A percentile compares a stretch with the other conserved stretches of the same genome.
These are phyloP conservation scores for Cercospora brassicicola DNA, from an alignment of 2,329 filamentous ascomycete species.

Conservation along the genomic window DNA sequence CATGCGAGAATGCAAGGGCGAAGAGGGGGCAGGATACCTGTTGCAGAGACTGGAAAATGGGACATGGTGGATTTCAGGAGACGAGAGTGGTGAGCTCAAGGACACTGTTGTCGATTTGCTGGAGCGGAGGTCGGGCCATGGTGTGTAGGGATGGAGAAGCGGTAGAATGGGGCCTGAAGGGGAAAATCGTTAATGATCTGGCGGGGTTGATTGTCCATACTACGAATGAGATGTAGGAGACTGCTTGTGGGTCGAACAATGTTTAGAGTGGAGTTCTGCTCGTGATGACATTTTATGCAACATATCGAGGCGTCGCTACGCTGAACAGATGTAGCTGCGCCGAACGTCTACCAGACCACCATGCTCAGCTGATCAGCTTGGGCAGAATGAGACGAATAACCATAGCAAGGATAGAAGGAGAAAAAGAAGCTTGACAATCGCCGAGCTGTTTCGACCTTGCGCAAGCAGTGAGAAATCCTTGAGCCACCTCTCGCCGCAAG, in stretches of 20 bases:
- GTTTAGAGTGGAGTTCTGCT: too few relatives aligned
- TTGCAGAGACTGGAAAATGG: neutral
- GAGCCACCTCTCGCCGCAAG: neutral
- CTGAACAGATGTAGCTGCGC: too few relatives aligned
- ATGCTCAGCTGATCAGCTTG: too few relatives aligned
- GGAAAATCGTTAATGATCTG: neutral
- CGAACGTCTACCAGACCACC: too few relatives aligned
- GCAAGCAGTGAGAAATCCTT: neutral
- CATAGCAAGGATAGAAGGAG: too few relatives aligned
- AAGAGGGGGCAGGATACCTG: neutral
- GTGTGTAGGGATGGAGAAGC: neutral
- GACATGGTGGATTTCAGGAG: neutral
- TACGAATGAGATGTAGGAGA: too few relatives aligned
- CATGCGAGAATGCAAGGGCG: neutral
- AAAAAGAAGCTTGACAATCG: too few relatives aligned
- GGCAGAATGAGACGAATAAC: too few relatives aligned
- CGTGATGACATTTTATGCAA: too few relatives aligned
- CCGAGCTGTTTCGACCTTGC: neutral
- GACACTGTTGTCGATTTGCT: slow-evolving; percentile 1
- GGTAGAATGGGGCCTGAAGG: neutral
- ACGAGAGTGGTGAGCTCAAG: neutral
- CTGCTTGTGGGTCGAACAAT: too few relatives aligned
- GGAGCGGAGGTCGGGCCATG: neutral
- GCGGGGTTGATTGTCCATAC: too few relatives aligned
- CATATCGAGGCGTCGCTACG: too few relatives aligned